Conservation (phyloP, 345 rosid species). For the Pelargonium nanum region DNA sequence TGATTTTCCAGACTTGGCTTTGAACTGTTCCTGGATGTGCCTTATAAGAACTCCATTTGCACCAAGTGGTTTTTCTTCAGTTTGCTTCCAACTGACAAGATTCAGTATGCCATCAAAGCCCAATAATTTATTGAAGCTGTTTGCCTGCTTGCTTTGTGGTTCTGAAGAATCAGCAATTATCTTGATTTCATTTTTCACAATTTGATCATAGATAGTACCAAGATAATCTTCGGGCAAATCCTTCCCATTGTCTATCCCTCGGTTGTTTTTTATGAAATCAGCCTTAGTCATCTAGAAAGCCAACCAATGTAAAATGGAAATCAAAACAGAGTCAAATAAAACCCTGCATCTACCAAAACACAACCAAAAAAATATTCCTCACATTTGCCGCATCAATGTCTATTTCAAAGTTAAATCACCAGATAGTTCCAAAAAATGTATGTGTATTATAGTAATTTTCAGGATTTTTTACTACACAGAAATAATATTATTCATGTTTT, state of each 20-base stretch:
- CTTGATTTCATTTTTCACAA: slow-evolving; percentile 86
- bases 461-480: too few relatives aligned
- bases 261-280: slow-evolving; percentile 74
- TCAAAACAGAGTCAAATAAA: slow-evolving; percentile 18
- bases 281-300: slow-evolving; percentile 71
- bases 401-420: neutral
- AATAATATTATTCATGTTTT: too few relatives aligned
- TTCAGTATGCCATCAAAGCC: slow-evolving; percentile 93
- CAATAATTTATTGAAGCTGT: slow-evolving; percentile 72
- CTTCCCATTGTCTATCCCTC: slow-evolving; percentile 95
- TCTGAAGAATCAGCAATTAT: slow-evolving; percentile 71
- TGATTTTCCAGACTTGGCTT: slow-evolving; percentile 81
- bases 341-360: slow-evolving; percentile 4
- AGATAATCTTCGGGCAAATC: slow-evolving; percentile 91
- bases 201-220: slow-evolving; percentile 69
- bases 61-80: slow-evolving; percentile 83
- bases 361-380: neutral
- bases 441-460: too few relatives aligned
- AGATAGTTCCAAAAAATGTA: neutral
- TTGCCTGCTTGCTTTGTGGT: slow-evolving; percentile 76
- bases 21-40: slow-evolving; percentile 92
- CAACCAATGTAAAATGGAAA: slow-evolving; percentile 18
- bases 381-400: neutral
- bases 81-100: slow-evolving; percentile 71
- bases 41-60: slow-evolving; percentile 89